phyloP scores from a whole-genome alignment of 2,329 filamentous ascomycete genomes.

The Ophiostoma himal-ulmi region DNA sequence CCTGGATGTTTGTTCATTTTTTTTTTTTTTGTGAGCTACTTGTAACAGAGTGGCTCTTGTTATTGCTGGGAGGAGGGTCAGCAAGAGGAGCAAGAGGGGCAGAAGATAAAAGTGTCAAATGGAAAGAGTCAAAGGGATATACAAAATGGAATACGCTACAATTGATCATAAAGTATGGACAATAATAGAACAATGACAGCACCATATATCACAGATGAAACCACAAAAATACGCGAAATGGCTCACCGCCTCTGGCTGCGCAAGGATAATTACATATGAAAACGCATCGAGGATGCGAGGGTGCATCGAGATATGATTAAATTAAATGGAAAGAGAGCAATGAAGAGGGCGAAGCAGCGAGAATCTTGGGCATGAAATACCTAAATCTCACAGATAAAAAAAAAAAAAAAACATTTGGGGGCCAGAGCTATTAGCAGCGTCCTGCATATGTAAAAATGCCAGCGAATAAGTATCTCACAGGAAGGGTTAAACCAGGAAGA shows the following conservation, averaged over 20 bases:
- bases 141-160: neutral
- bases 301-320: constrained; percentile 1
- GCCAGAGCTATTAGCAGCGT: neutral
- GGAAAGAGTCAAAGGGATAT: too few species aligned
- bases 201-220: neutral
- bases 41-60: too few species aligned
- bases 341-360: neutral
- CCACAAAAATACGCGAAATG: neutral
- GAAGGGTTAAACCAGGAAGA: neutral
- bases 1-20: too few species aligned
- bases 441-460: constrained; percentile 12
- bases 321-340: neutral
- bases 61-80: too few species aligned
- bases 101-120: too few species aligned
- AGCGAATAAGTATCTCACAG: neutral
- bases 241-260: neutral
- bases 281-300: neutral
- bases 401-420: neutral
- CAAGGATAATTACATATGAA: neutral
- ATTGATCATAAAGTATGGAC: neutral
- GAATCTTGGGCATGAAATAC: neutral
- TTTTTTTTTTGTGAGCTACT: too few species aligned
- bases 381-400: neutral
- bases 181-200: neutral
- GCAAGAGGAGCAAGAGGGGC: too few species aligned